phyloP scores from a whole-genome alignment of 176 grass and related monocot species.

The Aegilops longissima region DNA sequence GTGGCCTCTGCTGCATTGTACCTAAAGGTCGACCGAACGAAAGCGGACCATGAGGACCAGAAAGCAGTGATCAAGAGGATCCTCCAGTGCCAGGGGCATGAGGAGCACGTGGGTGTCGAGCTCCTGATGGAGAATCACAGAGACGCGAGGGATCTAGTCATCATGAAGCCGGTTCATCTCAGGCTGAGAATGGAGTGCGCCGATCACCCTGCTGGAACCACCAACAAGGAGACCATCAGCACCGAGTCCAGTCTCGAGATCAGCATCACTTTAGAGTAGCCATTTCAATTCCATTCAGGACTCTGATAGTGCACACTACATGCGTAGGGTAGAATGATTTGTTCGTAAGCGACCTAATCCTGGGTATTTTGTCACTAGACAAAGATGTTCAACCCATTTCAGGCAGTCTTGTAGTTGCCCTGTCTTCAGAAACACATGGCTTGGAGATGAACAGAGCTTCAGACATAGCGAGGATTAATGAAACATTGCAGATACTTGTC shows the following conservation, averaged over 20 bases:
- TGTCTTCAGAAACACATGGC: not conserved
- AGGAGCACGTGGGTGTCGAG: constrained; percentile 37
- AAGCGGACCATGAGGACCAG: not conserved
- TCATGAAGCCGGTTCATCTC: constrained; percentile 61
- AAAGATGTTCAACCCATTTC: not conserved
- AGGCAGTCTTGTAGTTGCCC: not conserved
- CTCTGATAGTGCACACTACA: not conserved
- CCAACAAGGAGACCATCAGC: constrained; percentile 74
- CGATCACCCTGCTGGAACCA: constrained; percentile 67
- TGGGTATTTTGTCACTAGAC: not conserved
- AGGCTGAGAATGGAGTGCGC: constrained; percentile 61
- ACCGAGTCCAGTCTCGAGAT: constrained; percentile 63
- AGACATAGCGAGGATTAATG: not conserved
- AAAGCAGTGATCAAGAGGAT: constrained; percentile 39
- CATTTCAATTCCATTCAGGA: not conserved
- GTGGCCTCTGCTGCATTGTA: constrained; percentile 68
- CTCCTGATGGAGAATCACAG: constrained; percentile 32
- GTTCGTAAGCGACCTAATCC: not conserved
- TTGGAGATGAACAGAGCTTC: not conserved
- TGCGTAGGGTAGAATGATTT: constrained; percentile 18
- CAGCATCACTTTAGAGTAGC: constrained; percentile 50
- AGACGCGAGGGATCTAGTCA: constrained; percentile 50
- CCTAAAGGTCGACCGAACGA: constrained; percentile 42
- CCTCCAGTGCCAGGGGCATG: constrained; percentile 26
- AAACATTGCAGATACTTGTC: not conserved